Base-by-base conservation (phyloP, 2,329 filamentous ascomycete genomes). In the Mollisiaceae sp. region DNA sequence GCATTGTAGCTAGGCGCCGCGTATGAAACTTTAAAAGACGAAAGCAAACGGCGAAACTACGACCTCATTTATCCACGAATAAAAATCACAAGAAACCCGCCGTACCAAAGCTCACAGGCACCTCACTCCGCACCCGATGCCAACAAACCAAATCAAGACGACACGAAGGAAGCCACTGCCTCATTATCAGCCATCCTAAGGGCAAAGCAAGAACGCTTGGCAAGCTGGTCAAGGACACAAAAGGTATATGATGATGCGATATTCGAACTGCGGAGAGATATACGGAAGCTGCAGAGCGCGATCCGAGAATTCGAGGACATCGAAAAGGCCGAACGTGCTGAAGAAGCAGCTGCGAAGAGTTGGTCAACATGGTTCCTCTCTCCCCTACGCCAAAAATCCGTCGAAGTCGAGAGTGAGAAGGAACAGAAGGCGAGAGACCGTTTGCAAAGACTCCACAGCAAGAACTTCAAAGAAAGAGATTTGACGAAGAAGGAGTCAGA, bases 1-100 rank as follows among this genome's bases (percentile, higher is more conserved):
- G 38, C 47, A 55, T 54, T 56, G n/a, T 63, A 79, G 78, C 73
- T 79, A 22, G 67, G 43, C 60, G 59, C 43, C 69, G 78, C 78
- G 39, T 78, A 79, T 63, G 76, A 78, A 62, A 78, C 75, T n/a
- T 69, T 79, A 55, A 76, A 73, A 24, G 74, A 78, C 60, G 71
- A 71, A 64, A 62, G 5, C 47, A 68, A 73, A 67, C 77, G 77
- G 14, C 70, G 69, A 67, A 61, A 36, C 9, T 79, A 79, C 70
- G 74, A 79, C 56, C 65, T 69, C 59, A 69, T 75, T 27, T 78
- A 78, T 59, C 71, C 65, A 14, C 32, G 8, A 12, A 62, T 68
- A 50, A 63, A 55, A 60, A 32, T 36, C 36, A 41, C 45, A 24
- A 50, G 45, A 50, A 22, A 14, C 36, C 39, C 27, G 58, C 35